Evolutionary conservation across 257 asterid species (phyloP).

Genomic region (Datura wrightii): DNA sequence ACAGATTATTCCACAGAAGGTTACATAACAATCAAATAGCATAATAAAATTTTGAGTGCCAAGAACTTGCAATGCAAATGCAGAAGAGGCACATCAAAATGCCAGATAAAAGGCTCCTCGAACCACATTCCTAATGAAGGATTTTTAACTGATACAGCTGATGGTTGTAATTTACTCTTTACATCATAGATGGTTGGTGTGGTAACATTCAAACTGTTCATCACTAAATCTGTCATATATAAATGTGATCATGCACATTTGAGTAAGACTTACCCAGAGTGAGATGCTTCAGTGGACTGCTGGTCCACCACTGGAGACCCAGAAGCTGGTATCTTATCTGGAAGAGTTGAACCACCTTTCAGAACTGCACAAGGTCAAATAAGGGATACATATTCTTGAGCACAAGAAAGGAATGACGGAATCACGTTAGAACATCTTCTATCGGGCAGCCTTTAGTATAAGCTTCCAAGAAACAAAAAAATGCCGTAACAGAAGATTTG

Average conservation of each 20-base stretch:
- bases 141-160: constrained; percentile 11
- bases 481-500: neutral
- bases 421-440: neutral
- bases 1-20: constrained; percentile 7
- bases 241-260: constrained; percentile 20
- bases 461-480: constrained; percentile 4
- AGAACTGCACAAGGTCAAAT: constrained; percentile 61
- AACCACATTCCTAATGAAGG: neutral
- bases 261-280: constrained; percentile 70
- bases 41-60: neutral
- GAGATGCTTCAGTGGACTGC: constrained; percentile 70
- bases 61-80: neutral
- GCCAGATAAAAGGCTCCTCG: neutral
- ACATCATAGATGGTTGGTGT: neutral
- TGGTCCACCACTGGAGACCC: constrained; percentile 67
- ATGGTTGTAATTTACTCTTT: neutral
- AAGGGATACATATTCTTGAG: constrained; percentile 31
- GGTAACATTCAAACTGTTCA: neutral
- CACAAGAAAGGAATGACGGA: neutral
- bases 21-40: neutral
- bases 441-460: neutral
- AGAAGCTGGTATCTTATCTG: constrained; percentile 78
- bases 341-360: constrained; percentile 86
- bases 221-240: neutral
- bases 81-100: neutral